These are phyloP conservation scores for Talaromyces proteolyticus DNA, from an alignment of 495 filamentous ascomycete genomes.

Conservation along the genomic window DNA sequence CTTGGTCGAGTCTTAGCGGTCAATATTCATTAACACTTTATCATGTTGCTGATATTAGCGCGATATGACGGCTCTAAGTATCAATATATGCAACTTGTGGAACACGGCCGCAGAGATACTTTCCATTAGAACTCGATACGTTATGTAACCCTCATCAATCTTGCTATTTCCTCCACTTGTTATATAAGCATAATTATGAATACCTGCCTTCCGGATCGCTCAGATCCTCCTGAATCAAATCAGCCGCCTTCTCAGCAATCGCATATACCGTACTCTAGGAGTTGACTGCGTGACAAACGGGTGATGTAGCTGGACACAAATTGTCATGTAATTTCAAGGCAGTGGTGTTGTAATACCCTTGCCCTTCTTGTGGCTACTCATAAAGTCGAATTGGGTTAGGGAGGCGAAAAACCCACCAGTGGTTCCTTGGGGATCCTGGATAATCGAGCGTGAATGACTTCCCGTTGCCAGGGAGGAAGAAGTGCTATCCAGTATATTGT, in stretches of 20 bases:
- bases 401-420: slow-evolving; percentile 6
- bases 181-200: no score
- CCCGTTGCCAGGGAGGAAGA: neutral
- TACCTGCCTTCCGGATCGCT: neutral
- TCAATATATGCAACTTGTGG: no score
- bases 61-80: no score
- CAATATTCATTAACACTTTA: no score
- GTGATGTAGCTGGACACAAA: slow-evolving; percentile 10
- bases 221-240: slow-evolving; percentile 41
- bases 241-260: slow-evolving; percentile 48
- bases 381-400: neutral
- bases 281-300: slow-evolving; percentile 29
- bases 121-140: no score
- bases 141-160: no score
- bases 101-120: no score
- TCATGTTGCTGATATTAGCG: no score
- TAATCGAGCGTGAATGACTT: neutral
- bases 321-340: slow-evolving; percentile 13
- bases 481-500: neutral
- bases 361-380: neutral
- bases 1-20: no score
- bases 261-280: slow-evolving; percentile 46
- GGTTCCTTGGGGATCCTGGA: neutral
- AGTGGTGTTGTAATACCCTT: neutral
- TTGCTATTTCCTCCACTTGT: no score